Evolutionary conservation across 1,284 basidiomycete genomes (phyloP).

Genomic region (Heterobasidion annosum): DNA sequence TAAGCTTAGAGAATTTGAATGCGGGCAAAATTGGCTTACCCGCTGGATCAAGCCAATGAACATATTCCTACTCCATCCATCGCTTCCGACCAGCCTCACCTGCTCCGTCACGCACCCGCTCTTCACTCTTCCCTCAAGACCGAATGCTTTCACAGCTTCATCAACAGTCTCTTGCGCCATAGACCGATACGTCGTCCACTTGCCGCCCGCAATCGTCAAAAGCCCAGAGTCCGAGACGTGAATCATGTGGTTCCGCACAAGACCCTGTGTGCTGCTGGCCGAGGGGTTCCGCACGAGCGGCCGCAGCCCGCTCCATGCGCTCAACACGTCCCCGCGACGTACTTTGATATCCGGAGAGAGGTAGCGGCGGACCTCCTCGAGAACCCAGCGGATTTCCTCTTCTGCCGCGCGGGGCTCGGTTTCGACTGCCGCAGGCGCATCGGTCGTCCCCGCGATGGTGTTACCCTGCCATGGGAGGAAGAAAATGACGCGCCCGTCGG

Average conservation of each 20-base stretch:
- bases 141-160: constrained; percentile 76
- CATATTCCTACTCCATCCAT: constrained; percentile 94
- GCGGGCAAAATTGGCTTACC: constrained; percentile 24
- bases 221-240: constrained; percentile 77
- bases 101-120: constrained; percentile 75
- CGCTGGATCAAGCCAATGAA: constrained; percentile 94
- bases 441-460: constrained; percentile 96
- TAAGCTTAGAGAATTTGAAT: neutral
- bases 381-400: constrained; percentile 94
- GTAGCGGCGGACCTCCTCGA: constrained; percentile 89
- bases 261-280: constrained; percentile 73
- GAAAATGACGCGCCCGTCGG: constrained; percentile 96
- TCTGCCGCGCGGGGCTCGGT: constrained; percentile 82
- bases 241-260: constrained; percentile 95
- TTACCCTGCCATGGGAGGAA: constrained; percentile 99
- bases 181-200: constrained; percentile 97
- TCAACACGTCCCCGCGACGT: constrained; percentile 92
- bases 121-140: constrained; percentile 44
- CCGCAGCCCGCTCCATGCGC: constrained; percentile 89
- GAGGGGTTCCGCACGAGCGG: constrained; percentile 85
- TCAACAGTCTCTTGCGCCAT: constrained; percentile 98
- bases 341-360: constrained; percentile 91
- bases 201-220: constrained; percentile 93
- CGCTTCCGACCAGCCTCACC: constrained; percentile 84
- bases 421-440: constrained; percentile 73